phyloP scores from a whole-genome alignment of 208 protist genomes.

The Crithidia expoeki region DNA sequence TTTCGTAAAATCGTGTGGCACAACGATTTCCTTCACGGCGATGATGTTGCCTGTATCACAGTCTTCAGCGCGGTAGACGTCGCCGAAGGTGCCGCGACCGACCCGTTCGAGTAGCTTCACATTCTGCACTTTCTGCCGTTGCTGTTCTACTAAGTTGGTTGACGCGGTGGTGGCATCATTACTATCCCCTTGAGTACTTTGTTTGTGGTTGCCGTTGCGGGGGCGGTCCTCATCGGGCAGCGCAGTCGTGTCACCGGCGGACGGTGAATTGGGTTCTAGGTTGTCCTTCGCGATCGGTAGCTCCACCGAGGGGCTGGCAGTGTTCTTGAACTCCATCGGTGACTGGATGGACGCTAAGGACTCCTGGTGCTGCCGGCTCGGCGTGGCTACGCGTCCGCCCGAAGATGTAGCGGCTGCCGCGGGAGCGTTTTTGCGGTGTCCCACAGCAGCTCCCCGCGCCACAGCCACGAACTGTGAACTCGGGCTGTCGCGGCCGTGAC shows the following conservation, averaged over 20 bases:
- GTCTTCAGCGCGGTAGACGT: constrained; percentile 84
- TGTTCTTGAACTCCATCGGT: constrained; percentile 16
- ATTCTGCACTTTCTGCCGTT: constrained; percentile 37
- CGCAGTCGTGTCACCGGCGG: background rate
- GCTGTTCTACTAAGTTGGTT: no score
- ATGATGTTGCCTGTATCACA: constrained; percentile 72
- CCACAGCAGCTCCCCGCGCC: background rate
- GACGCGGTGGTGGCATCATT: background rate
- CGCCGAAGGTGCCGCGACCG: constrained; percentile 82
- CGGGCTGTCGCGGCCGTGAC: constrained; percentile 13
- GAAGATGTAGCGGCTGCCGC: background rate
- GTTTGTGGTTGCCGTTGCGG: background rate
- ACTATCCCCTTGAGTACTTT: background rate
- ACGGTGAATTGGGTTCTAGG: background rate
- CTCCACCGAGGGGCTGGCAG: constrained; percentile 3
- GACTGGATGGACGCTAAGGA: constrained; percentile 12
- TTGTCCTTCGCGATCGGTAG: constrained; percentile 4
- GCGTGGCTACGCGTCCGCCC: background rate
- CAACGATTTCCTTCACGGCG: constrained; percentile 87
- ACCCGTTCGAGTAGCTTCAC: constrained; percentile 64
- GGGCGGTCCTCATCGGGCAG: constrained; percentile 1
- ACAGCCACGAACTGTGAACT: constrained; percentile 9
- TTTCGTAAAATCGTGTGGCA: constrained; percentile 81
- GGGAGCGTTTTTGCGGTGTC: constrained; percentile 8
- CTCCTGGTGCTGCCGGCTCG: background rate